Evolutionary conservation across 2,329 filamentous ascomycete genomes (phyloP), one percentile per base, ranked within the genome.

Genomic region (Aspergillus brasiliensis): DNA sequence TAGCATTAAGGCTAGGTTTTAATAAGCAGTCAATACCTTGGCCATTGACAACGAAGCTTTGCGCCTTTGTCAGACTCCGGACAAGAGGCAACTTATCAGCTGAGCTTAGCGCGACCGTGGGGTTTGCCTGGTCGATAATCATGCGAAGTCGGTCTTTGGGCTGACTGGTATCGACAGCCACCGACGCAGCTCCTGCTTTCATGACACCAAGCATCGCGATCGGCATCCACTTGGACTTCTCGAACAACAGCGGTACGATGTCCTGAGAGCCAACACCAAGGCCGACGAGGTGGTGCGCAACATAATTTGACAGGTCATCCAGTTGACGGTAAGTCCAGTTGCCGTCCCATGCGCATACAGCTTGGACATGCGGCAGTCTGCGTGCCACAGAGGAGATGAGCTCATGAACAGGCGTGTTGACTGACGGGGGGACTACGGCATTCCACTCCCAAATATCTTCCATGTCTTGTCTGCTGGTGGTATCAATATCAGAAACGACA

Each of bases 161-260:
- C 19, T 54, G 51, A 5, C 5, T 42, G 19, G 21, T 42, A 42
- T 59, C 42, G 3, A 59, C 8, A 15, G 51, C 21, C 27, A 51
- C 51, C 17, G 23, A 49, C 3, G 46, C 57, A 28, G 27, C 51
- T 1, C 57, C 57, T 11, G 57, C 51, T 34, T 59, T 59, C 38
- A 59, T 47, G 19, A 59, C 31, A 8, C 40, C 51, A n/a, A 59
- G 49, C 19, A 55, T 51, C 6, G 57, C 57, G n/a, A 58, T 17
- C 3, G 34, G 15, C 17, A 25, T 51, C 56, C 56, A 58, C 23
- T 8, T 17, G 15, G 56, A 58, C 11, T 58, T 58, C 8, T 38
- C 25, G 23, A 58, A 58, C 23, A 23, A 44, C 13, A 54, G 37
- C 4, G 51, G 17, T 6, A 54, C 25, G 8, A 42, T 11, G 13